Conservation (phyloP, 495 filamentous ascomycete species). For the Tetracladium marchalianum region DNA sequence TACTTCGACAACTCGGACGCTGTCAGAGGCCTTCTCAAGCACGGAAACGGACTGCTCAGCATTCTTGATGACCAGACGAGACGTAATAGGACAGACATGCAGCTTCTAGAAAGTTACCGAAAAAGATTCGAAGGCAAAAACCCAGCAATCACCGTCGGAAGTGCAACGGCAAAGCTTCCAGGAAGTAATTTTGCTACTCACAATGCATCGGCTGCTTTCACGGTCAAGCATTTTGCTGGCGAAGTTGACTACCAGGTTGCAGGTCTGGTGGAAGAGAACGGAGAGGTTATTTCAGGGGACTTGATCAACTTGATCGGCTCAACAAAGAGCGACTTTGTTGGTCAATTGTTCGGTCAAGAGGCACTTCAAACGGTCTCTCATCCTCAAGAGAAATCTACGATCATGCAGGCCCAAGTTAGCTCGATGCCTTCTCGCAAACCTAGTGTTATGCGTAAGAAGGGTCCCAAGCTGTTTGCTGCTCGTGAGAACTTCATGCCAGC, state of each 20-base stretch:
- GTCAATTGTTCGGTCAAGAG: constrained; percentile 86
- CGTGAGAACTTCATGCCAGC: constrained; percentile 19
- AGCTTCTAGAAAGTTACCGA: constrained; percentile 79
- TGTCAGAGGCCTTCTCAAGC: constrained; percentile 80
- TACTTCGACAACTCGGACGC: constrained; percentile 97
- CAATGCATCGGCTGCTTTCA: constrained; percentile 67
- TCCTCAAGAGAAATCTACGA: constrained; percentile 78
- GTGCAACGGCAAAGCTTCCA: constrained; percentile 54
- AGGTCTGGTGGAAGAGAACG: constrained; percentile 86
- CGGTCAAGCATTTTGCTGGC: constrained; percentile 88
- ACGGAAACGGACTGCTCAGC: constrained; percentile 82
- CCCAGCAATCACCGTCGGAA: constrained; percentile 70
- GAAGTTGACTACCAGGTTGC: constrained; percentile 90
- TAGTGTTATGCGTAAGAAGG: constrained; percentile 75
- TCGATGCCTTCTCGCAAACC: constrained; percentile 88
- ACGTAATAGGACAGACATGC: constrained; percentile 76
- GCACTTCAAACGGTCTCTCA: constrained; percentile 83
- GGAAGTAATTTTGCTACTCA: constrained; percentile 77
- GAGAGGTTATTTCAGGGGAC: constrained; percentile 90
- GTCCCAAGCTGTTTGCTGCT: constrained; percentile 31
- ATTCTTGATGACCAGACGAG: constrained; percentile 93
- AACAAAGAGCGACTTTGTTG: constrained; percentile 78
- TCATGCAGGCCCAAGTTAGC: constrained; percentile 94
- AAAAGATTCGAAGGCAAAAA: constrained; percentile 94
- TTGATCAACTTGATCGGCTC: constrained; percentile 89